Evolutionary conservation across 345 rosid genomes (phyloP).

Genomic region (Schrenkiella parvula): DNA sequence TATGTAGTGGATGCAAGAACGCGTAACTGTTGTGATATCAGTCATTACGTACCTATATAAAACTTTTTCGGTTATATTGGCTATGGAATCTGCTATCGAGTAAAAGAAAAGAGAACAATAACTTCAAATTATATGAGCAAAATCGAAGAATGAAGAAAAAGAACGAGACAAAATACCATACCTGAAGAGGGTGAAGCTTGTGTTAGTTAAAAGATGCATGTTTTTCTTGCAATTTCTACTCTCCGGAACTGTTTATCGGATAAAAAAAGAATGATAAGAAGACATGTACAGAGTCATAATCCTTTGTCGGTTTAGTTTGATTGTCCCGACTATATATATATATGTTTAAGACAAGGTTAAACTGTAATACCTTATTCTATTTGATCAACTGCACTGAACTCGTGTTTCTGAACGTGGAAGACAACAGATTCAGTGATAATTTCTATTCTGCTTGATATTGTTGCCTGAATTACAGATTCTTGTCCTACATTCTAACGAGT

Average conservation of each 20-base stretch:
- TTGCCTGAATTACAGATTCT: constrained; percentile 33
- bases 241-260: background rate
- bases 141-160: background rate
- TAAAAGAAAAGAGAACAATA: background rate
- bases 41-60: background rate
- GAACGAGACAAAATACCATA: background rate
- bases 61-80: background rate
- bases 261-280: background rate
- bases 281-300: background rate
- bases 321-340: too few relatives aligned
- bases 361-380: background rate
- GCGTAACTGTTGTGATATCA: background rate
- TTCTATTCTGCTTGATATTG: constrained; percentile 38
- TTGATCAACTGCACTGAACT: constrained; percentile 30
- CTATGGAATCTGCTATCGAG: background rate
- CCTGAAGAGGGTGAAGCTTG: too few relatives aligned
- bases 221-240: background rate
- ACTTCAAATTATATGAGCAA: background rate
- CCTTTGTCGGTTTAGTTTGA: too few relatives aligned
- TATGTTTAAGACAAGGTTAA: background rate
- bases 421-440: constrained; percentile 34
- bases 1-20: too few relatives aligned
- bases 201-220: too few relatives aligned
- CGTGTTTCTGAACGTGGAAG: constrained; percentile 41
- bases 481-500: constrained; percentile 41